These are phyloP conservation scores for Niebla homalea DNA, from an alignment of 495 filamentous ascomycete species.

Conservation along the genomic window DNA sequence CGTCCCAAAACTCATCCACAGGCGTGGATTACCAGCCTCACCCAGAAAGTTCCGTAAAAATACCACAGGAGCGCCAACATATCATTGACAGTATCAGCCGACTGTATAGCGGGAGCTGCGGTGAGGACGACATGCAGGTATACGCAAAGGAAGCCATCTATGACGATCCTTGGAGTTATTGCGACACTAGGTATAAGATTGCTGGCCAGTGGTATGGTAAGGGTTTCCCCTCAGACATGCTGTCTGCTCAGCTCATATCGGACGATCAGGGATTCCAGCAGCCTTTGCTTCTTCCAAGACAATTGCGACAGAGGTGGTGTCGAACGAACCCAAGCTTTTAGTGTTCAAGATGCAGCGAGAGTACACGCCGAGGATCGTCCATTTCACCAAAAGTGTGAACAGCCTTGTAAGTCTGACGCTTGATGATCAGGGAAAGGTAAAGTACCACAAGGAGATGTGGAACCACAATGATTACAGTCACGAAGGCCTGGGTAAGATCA, in stretches of 20 bases:
- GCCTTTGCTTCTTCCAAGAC: slow-evolving; percentile 28
- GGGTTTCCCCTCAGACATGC: background rate
- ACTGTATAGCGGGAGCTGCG: slow-evolving; percentile 34
- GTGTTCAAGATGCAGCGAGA: slow-evolving; percentile 34
- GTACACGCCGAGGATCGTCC: slow-evolving; percentile 27
- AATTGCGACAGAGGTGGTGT: slow-evolving; percentile 28
- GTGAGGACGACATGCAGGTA: slow-evolving; percentile 34
- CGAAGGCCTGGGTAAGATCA: slow-evolving; percentile 31
- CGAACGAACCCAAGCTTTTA: slow-evolving; percentile 21
- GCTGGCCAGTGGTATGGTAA: slow-evolving; percentile 37
- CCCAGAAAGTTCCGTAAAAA: slow-evolving; percentile 24
- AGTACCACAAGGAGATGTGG: slow-evolving; percentile 41
- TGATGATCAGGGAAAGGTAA: slow-evolving; percentile 30
- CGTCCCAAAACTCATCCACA: slow-evolving; percentile 21
- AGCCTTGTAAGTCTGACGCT: slow-evolving; percentile 28
- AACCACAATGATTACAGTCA: slow-evolving; percentile 39
- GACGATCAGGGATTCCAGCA: slow-evolving; percentile 25
- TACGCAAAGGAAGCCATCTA: slow-evolving; percentile 34
- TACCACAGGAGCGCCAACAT: slow-evolving; percentile 20
- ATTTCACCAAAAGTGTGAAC: slow-evolving; percentile 26
- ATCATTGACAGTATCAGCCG: slow-evolving; percentile 29
- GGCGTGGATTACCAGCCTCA: slow-evolving; percentile 32
- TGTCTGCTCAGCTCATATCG: background rate
- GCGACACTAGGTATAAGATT: slow-evolving; percentile 36
- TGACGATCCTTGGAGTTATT: slow-evolving; percentile 37